Conservation (phyloP, 139 green algal genomes). For the Deuterostichococcus epilithicus region DNA sequence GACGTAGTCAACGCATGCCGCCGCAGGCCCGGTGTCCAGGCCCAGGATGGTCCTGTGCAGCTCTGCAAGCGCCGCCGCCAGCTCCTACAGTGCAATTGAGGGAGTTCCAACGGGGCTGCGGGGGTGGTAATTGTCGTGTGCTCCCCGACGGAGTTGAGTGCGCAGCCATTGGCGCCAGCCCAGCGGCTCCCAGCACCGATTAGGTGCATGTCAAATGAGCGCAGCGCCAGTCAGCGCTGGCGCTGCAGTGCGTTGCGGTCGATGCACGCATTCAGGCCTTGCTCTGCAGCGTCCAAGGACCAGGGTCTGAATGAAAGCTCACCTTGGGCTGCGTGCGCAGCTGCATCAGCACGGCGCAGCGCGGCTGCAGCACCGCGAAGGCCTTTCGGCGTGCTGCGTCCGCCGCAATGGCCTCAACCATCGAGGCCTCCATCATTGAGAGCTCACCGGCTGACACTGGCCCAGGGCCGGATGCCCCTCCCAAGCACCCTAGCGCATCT, state of each 20-base stretch:
- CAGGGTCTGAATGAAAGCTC: no score
- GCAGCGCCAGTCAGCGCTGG: no score
- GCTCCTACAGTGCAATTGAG: neutral
- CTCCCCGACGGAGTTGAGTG: no score
- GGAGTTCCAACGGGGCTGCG: no score
- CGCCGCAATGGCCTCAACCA: neutral
- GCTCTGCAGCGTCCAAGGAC: no score
- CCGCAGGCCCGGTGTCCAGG: slow-evolving; percentile 29
- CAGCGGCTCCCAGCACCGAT: no score
- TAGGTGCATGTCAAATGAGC: no score
- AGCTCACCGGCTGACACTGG: neutral
- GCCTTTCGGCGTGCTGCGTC: neutral
- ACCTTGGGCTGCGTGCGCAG: slow-evolving; percentile 28
- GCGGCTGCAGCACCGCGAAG: slow-evolving; percentile 54
- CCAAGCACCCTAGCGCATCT: neutral
- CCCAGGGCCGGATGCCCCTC: neutral
- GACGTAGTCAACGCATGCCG: slow-evolving; percentile 62
- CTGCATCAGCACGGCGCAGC: slow-evolving; percentile 57
- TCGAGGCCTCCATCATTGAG: neutral
- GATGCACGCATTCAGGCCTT: no score
- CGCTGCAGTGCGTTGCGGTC: no score
- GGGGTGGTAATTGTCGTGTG: no score
- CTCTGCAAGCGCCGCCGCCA: slow-evolving; percentile 6
- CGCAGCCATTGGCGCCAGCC: no score
- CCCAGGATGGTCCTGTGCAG: slow-evolving; percentile 20